These are phyloP conservation scores for Amoebophrya sp. DNA, from an alignment of 169 alveolate genomes.

Conservation along the genomic window DNA sequence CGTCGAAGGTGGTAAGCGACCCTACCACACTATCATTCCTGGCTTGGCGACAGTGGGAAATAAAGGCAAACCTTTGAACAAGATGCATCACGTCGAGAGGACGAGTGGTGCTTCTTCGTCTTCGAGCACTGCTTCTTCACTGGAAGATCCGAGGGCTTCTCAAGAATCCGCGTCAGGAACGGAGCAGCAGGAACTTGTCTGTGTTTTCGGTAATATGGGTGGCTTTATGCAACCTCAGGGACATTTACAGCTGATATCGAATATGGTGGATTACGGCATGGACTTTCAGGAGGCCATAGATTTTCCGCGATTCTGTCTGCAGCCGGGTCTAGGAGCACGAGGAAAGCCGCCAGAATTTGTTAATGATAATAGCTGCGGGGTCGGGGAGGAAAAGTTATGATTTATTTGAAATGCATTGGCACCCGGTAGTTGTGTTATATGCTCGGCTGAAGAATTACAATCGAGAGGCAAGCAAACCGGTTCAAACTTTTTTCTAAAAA, in stretches of 20 bases:
- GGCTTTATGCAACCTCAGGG: conserved; percentile 17
- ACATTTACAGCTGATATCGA: background rate
- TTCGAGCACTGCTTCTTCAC: no score
- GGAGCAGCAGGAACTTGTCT: background rate
- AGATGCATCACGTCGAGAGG: no score
- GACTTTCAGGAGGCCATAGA: background rate
- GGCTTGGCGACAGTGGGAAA: background rate
- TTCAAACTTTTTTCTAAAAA: background rate
- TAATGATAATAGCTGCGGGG: background rate
- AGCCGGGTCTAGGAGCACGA: background rate
- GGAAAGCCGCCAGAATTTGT: background rate
- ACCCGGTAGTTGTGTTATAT: background rate
- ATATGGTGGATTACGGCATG: background rate
- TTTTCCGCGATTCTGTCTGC: background rate
- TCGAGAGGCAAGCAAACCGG: background rate
- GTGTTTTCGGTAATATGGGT: background rate
- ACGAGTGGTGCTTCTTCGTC: no score
- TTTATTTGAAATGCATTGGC: no score
- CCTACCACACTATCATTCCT: background rate
- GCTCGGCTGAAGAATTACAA: background rate
- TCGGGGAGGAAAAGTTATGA: background rate
- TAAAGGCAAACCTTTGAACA: no score
- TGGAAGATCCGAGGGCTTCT: no score
- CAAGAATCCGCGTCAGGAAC: no score
- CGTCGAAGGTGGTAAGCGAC: background rate